Base-by-base conservation (phyloP, 2,329 filamentous ascomycete genomes). In the Calonectria honghensis region DNA sequence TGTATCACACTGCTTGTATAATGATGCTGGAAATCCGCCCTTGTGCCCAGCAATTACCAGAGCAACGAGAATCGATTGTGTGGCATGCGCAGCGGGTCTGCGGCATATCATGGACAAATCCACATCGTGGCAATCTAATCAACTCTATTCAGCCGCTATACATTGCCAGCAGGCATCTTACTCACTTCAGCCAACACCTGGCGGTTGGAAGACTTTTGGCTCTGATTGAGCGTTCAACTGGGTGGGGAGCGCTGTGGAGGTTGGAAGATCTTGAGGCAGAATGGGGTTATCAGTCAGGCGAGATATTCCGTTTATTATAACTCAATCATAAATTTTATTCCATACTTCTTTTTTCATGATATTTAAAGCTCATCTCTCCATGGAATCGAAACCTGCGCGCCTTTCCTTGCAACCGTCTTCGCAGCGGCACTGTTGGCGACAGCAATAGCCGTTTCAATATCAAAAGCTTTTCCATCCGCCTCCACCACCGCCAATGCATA, bases 131-230 rank as follows among this genome's bases (percentile, higher is more conserved):
- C 1, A 89, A 87, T 66, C 76, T 89, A 61, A 89, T 89, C 41
- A 90, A 90, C 72, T 87, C 88, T 13, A 88, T 90, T 6, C 89
- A 90, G 69, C 89, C 89, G 0, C 82, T 90, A 0, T 90, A 87
- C 81, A 82, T 90, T 24, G 89, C 89, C 0, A 89, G 88, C 0
- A 85, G 85, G 20, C 75, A 89, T 0, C 84, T 90, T 41, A 89
- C 86, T 6, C 88, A 90, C 75, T 83, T 81, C 0, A 77, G 78
- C 29, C 83, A 87, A 67, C 84, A 61, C 27, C 18, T 61, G n/a
- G 54, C 39, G 2, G 54, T 61, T 13, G 54, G 83, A 11, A 77
- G 82, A 2, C 78, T 82, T 31, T 80, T 87, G 7, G 80, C 82
- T 0, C 81, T 83, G 6, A 88, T 90, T 31, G 88, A 90, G 73